Evolutionary conservation across 805 yeast species (phyloP).

Genomic region (Candida ficus): DNA sequence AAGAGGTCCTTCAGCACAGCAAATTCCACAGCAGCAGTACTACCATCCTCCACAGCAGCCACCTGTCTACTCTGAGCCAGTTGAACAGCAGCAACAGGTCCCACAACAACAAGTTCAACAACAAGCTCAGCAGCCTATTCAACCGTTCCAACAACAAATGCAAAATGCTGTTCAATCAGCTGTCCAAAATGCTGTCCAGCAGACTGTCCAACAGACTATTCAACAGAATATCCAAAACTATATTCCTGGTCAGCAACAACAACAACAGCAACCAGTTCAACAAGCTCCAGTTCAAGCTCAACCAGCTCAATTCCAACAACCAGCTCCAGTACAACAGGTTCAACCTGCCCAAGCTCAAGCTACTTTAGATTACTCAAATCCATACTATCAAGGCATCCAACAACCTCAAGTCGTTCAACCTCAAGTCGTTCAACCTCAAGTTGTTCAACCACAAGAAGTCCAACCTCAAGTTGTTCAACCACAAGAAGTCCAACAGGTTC

Average conservation of each 20-base stretch:
- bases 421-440: background rate
- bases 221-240: no score
- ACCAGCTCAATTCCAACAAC: conserved; percentile 11
- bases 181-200: no score
- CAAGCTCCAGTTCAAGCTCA: background rate
- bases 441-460: background rate
- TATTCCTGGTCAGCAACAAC: no score
- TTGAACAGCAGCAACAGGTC: conserved; percentile 7
- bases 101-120: conserved; percentile 4
- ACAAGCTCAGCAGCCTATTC: no score
- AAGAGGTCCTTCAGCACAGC: background rate
- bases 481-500: background rate
- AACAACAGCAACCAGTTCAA: conserved; percentile 5
- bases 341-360: conserved; percentile 2
- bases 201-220: no score
- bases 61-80: no score
- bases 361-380: conserved; percentile 13
- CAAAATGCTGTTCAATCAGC: no score
- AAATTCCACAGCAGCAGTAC: background rate
- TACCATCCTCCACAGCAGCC: background rate
- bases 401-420: background rate
- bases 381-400: conserved; percentile 15
- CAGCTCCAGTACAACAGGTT: conserved; percentile 1
- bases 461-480: background rate
- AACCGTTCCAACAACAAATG: no score